Base-by-base conservation (phyloP, 768 basidiomycete species). In the Leccinum subgranulosum region DNA sequence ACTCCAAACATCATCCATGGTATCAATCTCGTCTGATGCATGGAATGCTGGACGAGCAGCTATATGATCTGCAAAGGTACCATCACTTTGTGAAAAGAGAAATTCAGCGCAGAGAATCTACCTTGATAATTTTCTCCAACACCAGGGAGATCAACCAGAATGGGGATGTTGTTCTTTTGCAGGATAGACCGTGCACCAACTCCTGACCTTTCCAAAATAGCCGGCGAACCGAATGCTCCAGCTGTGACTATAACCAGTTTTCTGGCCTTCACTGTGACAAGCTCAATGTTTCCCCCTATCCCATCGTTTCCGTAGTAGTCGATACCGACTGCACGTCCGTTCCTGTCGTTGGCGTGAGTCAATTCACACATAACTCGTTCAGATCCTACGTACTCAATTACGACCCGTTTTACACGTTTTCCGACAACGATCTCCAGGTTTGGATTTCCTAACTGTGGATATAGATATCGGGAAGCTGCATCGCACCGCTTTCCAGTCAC, bases 121-220 rank as follows among this genome's bases (percentile, higher is more conserved):
- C 83, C 83, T 62, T 79, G 76, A 51, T 81, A 49, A 49, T 49
- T n/a, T 49, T 49, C 49, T 28, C 49, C 49, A n/a, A 49, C 49
- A 31, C 49, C 49, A 21, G 49, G 49, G 11, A 49, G 27, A 49
- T 31, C 19, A 19, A 49, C 49, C 3, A 49, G 17, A 11, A 83
- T 72, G 7, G 67, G 58, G 39, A 92, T 77, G 5, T 75, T 77
- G 53, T 79, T 70, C 47, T 72, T 72, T 49, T 78, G 63, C 29
- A 90, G 72, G n/a, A 86, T 60, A 1, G 70, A 65, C 9, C 66
- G 61, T 3, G 80, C 76, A 10, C 90, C 90, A 52, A 94, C 86
- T 9, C 90, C 88, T 0, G 85, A 86, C 23, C 83, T 74, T 59
- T 85, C 83, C 9, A 85, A 71, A 23, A 85, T 81, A 2, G 79